Conservation (phyloP, 2,329 filamentous ascomycete species). For the Neocatenulostroma microsporum region DNA sequence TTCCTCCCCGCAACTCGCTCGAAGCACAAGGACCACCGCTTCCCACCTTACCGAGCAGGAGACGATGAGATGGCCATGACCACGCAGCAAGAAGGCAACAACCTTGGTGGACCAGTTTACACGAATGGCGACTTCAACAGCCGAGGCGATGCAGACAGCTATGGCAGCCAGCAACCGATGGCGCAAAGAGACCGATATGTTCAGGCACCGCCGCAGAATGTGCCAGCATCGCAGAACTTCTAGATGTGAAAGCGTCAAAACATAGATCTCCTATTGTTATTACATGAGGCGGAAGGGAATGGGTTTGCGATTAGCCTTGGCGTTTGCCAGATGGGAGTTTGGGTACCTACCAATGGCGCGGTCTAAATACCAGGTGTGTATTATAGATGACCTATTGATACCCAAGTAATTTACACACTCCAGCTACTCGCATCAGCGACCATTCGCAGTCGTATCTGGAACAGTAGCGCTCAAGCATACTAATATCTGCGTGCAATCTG, state of each 20-base stretch:
- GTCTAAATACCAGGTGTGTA: too few relatives aligned
- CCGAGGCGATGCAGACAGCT: conserved; percentile 12
- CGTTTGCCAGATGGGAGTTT: not conserved
- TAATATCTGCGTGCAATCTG: too few relatives aligned
- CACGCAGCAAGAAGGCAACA: conserved; percentile 21
- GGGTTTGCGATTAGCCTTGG: conserved; percentile 6
- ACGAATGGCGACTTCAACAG: conserved; percentile 15
- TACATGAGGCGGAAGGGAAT: not conserved
- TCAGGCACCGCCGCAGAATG: conserved; percentile 2
- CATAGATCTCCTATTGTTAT: too few relatives aligned
- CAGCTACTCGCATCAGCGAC: too few relatives aligned
- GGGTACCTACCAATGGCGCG: too few relatives aligned
- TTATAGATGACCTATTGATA: too few relatives aligned
- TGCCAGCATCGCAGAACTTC: conserved; percentile 15
- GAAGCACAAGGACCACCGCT: conserved; percentile 36
- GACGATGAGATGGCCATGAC: conserved; percentile 24
- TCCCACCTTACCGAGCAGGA: conserved; percentile 30
- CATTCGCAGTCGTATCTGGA: too few relatives aligned
- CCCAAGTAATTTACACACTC: too few relatives aligned
- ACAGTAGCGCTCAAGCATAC: too few relatives aligned
- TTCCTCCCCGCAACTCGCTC: conserved; percentile 69
- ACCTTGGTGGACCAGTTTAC: conserved; percentile 27
- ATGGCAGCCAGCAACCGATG: conserved; percentile 19
- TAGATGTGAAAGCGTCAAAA: conserved; percentile 7
- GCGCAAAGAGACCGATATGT: conserved; percentile 6